Base-by-base conservation (phyloP, 208 protist species). In the Crithidia bombi region DNA sequence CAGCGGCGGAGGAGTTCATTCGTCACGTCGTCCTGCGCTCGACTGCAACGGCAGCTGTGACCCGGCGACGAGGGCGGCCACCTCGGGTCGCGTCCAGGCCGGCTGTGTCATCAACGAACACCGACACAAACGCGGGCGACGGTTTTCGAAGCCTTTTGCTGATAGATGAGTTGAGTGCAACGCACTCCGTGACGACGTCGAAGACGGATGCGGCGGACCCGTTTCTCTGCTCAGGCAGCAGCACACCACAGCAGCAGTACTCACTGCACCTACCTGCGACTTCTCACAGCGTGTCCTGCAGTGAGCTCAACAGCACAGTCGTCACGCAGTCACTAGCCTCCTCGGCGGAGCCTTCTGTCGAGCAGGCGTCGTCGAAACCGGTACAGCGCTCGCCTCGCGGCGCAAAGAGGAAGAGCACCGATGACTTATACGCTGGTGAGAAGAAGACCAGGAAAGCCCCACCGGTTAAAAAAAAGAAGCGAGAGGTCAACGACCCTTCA, bases 1-100 rank as follows among this genome's bases (percentile, higher is more conserved):
- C 64, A n/a, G n/a, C n/a, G 38, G 69, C 77, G 35, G 65, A 81
- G 26, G 78, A 79, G 35, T 39, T 15, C 15, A 65, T 83, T 30
- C 73, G 78, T 10, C 78, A 83, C 47, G 58, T 61, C 14, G 73
- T 79, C 32, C 55, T 83, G 32, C 64, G 78, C 54, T 75, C 65
- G 23, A 70, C 78, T 5, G 78, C 69, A 23, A 50, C 47, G 15
- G 49, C 58, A 5, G 49, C 30, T 14, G 41, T 71, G 17, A 78
- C 66, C 14, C 65, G 43, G 7, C 65, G 65, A 23, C 43, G 65
- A 15, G 65, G 35, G 2, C 47, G 58, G 25, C 58, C 46, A 10
- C 66, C 25, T 19, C 19, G 21, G 15, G 10, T 47, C 5, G 21
- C 47, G 3, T 35, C 38, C 32, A 36, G 6, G 2, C 11, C 5